These are phyloP conservation scores for Scedosporium aurantiacum DNA, from an alignment of 2,329 filamentous ascomycete species.

Conservation along the genomic window DNA sequence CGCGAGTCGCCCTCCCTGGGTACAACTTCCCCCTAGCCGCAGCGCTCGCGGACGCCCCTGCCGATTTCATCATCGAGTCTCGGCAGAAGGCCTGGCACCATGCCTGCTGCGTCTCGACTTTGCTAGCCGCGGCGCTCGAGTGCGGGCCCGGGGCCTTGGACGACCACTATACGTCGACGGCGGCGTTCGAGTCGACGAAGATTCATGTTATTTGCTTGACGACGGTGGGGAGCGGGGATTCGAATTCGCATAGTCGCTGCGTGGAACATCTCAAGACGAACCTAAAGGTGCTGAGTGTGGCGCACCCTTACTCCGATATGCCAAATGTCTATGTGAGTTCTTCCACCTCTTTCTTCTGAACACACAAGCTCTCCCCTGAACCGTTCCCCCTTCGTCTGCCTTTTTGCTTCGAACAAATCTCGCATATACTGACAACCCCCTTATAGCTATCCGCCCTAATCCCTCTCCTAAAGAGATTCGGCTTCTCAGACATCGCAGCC, in stretches of 20 bases:
- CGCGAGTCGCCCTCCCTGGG: conserved; percentile 14
- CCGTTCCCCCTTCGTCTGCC: not conserved
- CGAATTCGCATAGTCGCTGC: conserved; percentile 11
- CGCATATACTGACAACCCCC: not conserved
- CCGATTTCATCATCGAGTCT: conserved; percentile 12
- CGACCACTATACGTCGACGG: conserved; percentile 14
- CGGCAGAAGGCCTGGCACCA: conserved; percentile 14
- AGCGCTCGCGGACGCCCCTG: conserved; percentile 13
- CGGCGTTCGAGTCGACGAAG: conserved; percentile 16
- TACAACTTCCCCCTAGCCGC: conserved; percentile 16
- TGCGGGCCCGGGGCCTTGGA: conserved; percentile 12
- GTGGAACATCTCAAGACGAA: conserved; percentile 14
- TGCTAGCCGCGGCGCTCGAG: conserved; percentile 11
- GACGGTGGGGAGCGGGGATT: conserved; percentile 11
- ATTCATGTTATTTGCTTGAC: conserved; percentile 17
- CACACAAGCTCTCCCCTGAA: not conserved
- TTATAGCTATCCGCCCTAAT: conserved; percentile 2
- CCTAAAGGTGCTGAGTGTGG: conserved; percentile 7
- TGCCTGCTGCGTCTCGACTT: conserved; percentile 13
- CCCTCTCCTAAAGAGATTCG: conserved; percentile 5
- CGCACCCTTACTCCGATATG: conserved; percentile 3
- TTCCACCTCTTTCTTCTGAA: not conserved
- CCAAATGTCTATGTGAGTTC: conserved; percentile 4
- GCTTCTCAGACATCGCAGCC: conserved; percentile 7
- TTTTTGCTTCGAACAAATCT: not conserved